Base-by-base conservation (phyloP, 2,329 filamentous ascomycete species). In the Calonectria hongkongensis region DNA sequence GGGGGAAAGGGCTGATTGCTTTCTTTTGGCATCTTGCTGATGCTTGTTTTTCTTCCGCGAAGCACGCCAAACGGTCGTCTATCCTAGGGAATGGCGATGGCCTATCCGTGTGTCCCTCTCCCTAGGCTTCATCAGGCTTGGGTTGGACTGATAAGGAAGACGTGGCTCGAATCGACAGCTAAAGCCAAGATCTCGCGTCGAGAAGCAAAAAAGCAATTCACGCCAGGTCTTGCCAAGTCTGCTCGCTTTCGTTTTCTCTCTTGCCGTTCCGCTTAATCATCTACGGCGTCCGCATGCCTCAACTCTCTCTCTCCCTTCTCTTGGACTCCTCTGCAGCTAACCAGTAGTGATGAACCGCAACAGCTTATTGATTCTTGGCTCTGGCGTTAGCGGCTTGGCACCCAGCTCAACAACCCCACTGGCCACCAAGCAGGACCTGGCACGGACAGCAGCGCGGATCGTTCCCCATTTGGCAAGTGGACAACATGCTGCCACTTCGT, bases 351-450 rank as follows among this genome's bases (percentile, higher is more conserved):
- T 33, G 25, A 45, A 63, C 58, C 25, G 48, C 39, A 70, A 70
- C 68, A 66, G 68, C 68, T 65, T 66, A 64, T 70, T 65, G 60
- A 58, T 50, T 41, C 68, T 71, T 71, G 68, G 68, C 68, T 71
- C 51, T 47, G n/a, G n/a, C 12, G 27, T 48, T 71, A 71, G 68
- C 63, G 68, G 30, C 68, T 71, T 71, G 68, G 68, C 68, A 63
- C 33, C 27, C 9, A 66, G 18, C 45, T 27, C n/a, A 27, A 5
- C 21, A 13, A 36, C 45, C 21, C 25, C 36, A 63, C 30, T 18
- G 47, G 18, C n/a, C 58, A 48, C 56, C 36, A 36, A 69, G 64
- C 56, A 69, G 56, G 56, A 58, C 47, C 48, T 69, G 63, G 58
- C 41, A 27, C 12, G 45, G 25, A 33, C 27, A 39, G 56, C 9